Percentiles rank a stretch among this genome's conserved stretches.
phyloP scores from a whole-genome alignment of 73 alveolate species.

The Paramecium primaurelia region DNA sequence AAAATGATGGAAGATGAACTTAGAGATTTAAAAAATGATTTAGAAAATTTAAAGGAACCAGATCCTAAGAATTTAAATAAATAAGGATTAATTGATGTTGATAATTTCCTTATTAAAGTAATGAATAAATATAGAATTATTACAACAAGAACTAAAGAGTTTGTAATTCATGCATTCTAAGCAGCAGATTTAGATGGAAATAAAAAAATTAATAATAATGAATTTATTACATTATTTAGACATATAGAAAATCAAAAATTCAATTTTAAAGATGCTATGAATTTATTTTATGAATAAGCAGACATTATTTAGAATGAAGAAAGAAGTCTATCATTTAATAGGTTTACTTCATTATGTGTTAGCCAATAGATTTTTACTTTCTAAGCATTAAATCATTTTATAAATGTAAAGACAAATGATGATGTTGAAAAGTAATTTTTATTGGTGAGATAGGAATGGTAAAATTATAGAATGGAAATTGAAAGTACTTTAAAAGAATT shows the following conservation, averaged over 20 bases:
- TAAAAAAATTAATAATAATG: slow-evolving; percentile 50
- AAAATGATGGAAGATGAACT: slow-evolving; percentile 51
- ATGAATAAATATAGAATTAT: slow-evolving; percentile 52
- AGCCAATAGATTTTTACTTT: slow-evolving; percentile 44
- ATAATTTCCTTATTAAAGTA: slow-evolving; percentile 49
- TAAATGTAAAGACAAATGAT: slow-evolving; percentile 17
- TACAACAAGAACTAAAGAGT: slow-evolving; percentile 47
- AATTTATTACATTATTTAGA: slow-evolving; percentile 52
- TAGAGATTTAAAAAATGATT: slow-evolving; percentile 33
- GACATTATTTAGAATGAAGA: slow-evolving; percentile 47
- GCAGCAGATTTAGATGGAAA: slow-evolving; percentile 67
- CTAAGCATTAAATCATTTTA: slow-evolving; percentile 14
- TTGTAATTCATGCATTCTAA: slow-evolving; percentile 57
- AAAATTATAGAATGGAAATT: not conserved
- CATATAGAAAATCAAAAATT: slow-evolving; percentile 48
- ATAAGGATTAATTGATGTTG: slow-evolving; percentile 45
- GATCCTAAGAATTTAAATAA: slow-evolving; percentile 52
- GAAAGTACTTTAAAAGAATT: slow-evolving; percentile 24
- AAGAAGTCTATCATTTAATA: slow-evolving; percentile 49
- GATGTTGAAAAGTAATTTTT: not conserved
- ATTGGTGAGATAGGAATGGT: slow-evolving; percentile 29
- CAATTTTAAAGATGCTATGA: slow-evolving; percentile 50
- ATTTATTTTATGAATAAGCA: slow-evolving; percentile 57
- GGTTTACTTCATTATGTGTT: slow-evolving; percentile 51
- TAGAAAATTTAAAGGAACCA: slow-evolving; percentile 57